Evolutionary conservation across 108 stramenopile species (phyloP).

Genomic region (Skeletonema potamos): DNA sequence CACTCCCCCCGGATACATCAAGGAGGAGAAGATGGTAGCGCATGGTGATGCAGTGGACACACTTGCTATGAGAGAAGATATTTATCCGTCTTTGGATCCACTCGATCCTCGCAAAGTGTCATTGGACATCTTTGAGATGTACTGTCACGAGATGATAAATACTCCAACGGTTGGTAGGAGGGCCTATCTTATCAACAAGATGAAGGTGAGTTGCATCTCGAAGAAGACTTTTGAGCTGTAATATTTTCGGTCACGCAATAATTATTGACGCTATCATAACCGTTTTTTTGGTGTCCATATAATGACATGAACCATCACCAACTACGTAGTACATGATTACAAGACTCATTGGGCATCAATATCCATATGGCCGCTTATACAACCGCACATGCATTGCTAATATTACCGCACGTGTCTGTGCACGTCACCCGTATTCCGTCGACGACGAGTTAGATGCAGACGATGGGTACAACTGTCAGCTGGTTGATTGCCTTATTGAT

Average conservation of each 20-base stretch:
- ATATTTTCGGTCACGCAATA: not conserved
- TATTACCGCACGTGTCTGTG: slow-evolving; percentile 24
- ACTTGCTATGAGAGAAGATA: not conserved
- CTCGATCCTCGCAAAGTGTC: slow-evolving; percentile 46
- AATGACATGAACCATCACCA: not conserved
- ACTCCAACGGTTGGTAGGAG: slow-evolving; percentile 24
- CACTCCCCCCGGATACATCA: not conserved
- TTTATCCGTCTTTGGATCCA: slow-evolving; percentile 29
- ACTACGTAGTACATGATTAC: slow-evolving; percentile 31
- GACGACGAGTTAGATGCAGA: slow-evolving; percentile 3
- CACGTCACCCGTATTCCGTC: slow-evolving; percentile 27
- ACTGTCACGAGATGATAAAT: slow-evolving; percentile 43
- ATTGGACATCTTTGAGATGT: slow-evolving; percentile 42
- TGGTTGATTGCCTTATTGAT: slow-evolving; percentile 26
- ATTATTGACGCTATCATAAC: not conserved
- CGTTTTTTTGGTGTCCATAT: not conserved
- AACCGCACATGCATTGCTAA: slow-evolving; percentile 37
- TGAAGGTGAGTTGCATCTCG: slow-evolving; percentile 32
- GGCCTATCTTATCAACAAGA: slow-evolving; percentile 32
- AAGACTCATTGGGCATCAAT: slow-evolving; percentile 38
- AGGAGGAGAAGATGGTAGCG: not conserved
- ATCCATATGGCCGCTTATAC: slow-evolving; percentile 36
- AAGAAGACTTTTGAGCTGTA: not conserved
- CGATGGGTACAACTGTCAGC: not conserved
- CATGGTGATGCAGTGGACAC: not conserved